Base-by-base conservation (phyloP, 2,329 filamentous ascomycete species). In the Sporothrix sp. region DNA sequence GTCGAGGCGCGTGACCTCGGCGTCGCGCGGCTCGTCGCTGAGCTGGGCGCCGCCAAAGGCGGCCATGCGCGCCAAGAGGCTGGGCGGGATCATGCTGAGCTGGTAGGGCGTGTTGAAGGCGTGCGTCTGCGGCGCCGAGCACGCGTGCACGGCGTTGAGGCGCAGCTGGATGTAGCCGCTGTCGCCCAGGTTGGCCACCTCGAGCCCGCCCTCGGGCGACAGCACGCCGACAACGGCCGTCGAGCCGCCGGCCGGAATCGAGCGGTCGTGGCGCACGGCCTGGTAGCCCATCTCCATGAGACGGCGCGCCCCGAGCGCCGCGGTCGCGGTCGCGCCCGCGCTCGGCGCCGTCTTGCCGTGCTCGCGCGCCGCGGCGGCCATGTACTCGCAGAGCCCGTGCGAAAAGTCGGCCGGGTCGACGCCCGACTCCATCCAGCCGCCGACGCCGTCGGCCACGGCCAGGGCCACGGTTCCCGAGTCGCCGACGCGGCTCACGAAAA, bases 101-200 rank as follows among this genome's bases (percentile, higher is more conserved):
- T 98, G 93, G 63, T 87, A 98, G 0, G 93, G 93, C 0, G 93
- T 97, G 67, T 98, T 98, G 76, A 98, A 98, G 38, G 84, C 89
- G 66, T 98, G 93, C 1, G 89, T 96, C 67, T 98, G 93, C 21
- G 88, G 85, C 43, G 82, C 78, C 2, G 89, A 95, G 62, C 82
- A 84, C 51, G 84, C 79, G 65, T 93, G 84, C 28, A 98, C 86
- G 13, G 85, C 87, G 58, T 91, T 94, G 23, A 87, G 78, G 13
- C 89, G 82, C 54, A 97, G 74, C 55, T 95, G 84, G 51, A 97
- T 76, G 65, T 90, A 97, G 28, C 93, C 93, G 23, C 89, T 96
- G 69, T 98, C 93, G 57, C 93, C 93, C 30, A 98, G 75, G 67
- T 98, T 98, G 54, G 93, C 93, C 49, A 95, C 81, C 62, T 95